phyloP scores from a whole-genome alignment of 2,329 filamentous ascomycete species.

The Ceratocystis ficicola region DNA sequence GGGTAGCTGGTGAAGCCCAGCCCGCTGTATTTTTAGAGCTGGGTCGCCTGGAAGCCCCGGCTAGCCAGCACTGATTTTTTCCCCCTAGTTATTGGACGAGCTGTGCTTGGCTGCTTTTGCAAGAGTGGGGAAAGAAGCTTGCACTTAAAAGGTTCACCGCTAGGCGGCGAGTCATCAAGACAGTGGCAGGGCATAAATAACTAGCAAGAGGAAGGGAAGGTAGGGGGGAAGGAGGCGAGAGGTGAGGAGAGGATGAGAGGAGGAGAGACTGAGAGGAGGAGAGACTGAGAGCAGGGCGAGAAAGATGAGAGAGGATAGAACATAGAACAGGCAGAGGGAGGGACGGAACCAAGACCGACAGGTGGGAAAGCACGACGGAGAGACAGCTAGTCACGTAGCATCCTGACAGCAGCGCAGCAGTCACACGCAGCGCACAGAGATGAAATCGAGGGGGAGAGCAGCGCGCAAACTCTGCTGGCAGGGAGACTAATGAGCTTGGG shows the following conservation, averaged over 20 bases:
- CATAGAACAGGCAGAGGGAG: neutral
- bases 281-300: too few species aligned
- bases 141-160: neutral
- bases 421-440: too few species aligned
- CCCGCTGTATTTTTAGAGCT: too few species aligned
- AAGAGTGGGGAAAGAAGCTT: neutral
- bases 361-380: neutral
- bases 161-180: neutral
- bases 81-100: too few species aligned
- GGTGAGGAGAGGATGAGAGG: neutral
- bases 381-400: neutral
- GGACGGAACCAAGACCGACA: neutral
- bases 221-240: neutral
- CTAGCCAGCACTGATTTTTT: too few species aligned
- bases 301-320: neutral
- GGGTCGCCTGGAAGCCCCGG: too few species aligned
- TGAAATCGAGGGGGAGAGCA: too few species aligned
- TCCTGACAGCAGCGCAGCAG: too few species aligned
- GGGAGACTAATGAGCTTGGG: too few species aligned
- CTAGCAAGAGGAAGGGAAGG: neutral
- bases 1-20: too few species aligned
- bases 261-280: neutral
- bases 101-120: too few species aligned
- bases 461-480: too few species aligned
- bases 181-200: constrained; percentile 7